Evolutionary conservation across 306 rosid genomes (phyloP), one percentile per base, ranked within the genome.

Genomic region (Rubus parviflorus): DNA sequence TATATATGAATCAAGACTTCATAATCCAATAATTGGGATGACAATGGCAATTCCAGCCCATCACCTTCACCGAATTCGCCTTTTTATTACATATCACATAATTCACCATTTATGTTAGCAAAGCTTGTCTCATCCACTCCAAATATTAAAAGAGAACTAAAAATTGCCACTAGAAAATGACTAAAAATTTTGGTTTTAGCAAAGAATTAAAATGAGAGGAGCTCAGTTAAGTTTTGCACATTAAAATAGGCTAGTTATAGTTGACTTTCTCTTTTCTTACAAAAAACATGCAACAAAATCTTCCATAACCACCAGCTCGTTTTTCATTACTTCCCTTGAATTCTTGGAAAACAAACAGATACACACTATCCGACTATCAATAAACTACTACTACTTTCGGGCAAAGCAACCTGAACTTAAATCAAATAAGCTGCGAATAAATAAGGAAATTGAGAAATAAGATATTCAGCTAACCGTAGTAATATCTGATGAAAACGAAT

Each of bases 1-100:
- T 56, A 7, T 49, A 77, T 67, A 38, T 48, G 41, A 77, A 69
- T 88, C 81, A 87, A 83, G 40, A 73, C 89, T 78, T 76, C 81
- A 52, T 25, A 61, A 74, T 68, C 85, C 80, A 58, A 78, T 51
- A 61, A 75, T 22, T 49, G 48, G 60, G 69, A 78, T 62, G 49
- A 71, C 69, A 20, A 47, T n/a, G 52, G 77, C 22, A 80, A 72
- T 60, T 83, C 83, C 86, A 43, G 85, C 81, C 80, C 87, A 87
- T 80, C 86, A 78, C 84, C 75, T 40, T 72, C 70, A 71, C 68
- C 46, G 9, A 56, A 43, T n/a, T 53, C 19, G 5, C 42, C 40
- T 66, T 56, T 2, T n/a, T 42, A 65, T 63, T 53, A 53, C n/a
- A 49, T 38, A 42, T 37, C 43, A 69, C 46, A 70, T 22, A 56